Base-by-base conservation (phyloP, 2,329 filamentous ascomycete genomes). In the Calonectria henricotiae region DNA sequence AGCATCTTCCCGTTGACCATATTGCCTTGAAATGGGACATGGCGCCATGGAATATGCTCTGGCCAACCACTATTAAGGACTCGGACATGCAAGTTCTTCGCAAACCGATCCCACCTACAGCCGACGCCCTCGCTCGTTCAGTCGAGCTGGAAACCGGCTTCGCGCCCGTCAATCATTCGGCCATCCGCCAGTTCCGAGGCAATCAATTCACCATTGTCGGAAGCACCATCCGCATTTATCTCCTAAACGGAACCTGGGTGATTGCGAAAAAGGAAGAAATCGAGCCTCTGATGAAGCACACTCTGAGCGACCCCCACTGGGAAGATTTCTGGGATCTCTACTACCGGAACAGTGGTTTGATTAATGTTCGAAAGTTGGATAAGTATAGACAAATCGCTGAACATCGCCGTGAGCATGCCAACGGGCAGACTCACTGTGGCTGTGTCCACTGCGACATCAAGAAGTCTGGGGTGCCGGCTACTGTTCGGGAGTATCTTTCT, bases 321-420 rank as follows among this genome's bases (percentile, higher is more conserved):
- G 72, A 61, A 7, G 23, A 47, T 0, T 62, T 71, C 3, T 79
- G 77, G 77, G 78, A 80, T 32, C 32, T 66, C 2, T 73, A 76
- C 41, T 80, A 76, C n/a, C 25, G n/a, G 4, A 65, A 65, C 20
- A 68, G 49, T 1, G 73, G 69, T 7, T 35, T 63, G 20, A 44
- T 75, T 39, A 76, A 81, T 17, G 27, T 75, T 2, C 73, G 77
- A n/a, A 76, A 68, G 3, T 74, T 75, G 71, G 76, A 78, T 27
- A 49, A 66, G 1, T 81, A 81, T 46, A 72, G 73, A 37, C 68
- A 54, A 55, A 44, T 76, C 62, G 76, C 74, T 12, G 68, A 47
- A 7, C 76, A 76, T n/a, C 77, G 76, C 35, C 74, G 73, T 2
- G 47, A 69, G 35, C 54, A 62, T 4, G 71, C 74, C 1, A 67